Conservation (phyloP, 1,139 yeast species). For the Arxiozyma heterogenica region DNA sequence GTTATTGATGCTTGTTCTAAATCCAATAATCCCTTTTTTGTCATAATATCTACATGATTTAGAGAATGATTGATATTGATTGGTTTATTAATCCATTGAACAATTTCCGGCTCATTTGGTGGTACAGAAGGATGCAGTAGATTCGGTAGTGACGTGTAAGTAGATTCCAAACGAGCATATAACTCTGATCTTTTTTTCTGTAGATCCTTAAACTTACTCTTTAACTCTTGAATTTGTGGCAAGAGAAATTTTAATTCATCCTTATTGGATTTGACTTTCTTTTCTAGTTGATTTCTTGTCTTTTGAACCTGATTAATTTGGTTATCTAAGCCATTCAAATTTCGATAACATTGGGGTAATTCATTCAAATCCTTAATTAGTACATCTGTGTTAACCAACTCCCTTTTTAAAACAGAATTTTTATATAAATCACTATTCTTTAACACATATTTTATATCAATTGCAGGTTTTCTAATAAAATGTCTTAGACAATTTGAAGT, state of each 20-base stretch:
- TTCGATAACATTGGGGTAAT: constrained; percentile 25
- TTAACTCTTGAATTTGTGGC: constrained; percentile 22
- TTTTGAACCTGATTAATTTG: constrained; percentile 25
- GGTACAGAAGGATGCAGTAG: constrained; percentile 47
- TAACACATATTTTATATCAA: constrained; percentile 43
- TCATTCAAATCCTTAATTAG: constrained; percentile 31
- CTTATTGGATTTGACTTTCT: constrained; percentile 19
- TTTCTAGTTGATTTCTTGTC: constrained; percentile 27
- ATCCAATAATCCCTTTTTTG: constrained; percentile 43
- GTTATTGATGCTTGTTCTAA: constrained; percentile 62
- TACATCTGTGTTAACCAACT: constrained; percentile 28
- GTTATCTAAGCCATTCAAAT: constrained; percentile 16
- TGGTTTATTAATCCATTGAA: constrained; percentile 42
- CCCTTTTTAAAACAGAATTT: constrained; percentile 42
- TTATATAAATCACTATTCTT: constrained; percentile 34
- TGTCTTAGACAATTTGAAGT: constrained; percentile 7
- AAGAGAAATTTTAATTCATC: constrained; percentile 8
- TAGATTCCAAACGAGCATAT: constrained; percentile 33
- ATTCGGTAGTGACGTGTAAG: constrained; percentile 56
- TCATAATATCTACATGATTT: constrained; percentile 48
- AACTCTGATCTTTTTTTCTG: constrained; percentile 26
- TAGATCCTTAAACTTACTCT: constrained; percentile 16
- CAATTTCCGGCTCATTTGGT: constrained; percentile 37
- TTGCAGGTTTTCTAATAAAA: constrained; percentile 34
- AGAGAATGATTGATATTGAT: constrained; percentile 23